Percentiles rank a stretch among this genome's conserved stretches.
Conservation (phyloP, 345 rosid genomes). For the Clarkia xantiana region DNA sequence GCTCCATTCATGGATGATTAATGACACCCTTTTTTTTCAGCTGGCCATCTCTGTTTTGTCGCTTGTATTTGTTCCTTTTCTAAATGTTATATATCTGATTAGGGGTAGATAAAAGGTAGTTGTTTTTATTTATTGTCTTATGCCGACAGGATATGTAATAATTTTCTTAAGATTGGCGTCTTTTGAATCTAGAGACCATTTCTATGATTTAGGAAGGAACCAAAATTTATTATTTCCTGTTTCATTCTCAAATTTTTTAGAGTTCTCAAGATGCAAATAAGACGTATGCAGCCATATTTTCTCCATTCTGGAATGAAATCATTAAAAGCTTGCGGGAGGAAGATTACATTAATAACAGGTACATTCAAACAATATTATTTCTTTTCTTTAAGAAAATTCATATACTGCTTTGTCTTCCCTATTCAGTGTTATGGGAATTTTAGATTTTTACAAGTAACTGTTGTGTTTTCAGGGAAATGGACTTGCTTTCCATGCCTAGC, state of each 20-base stretch:
- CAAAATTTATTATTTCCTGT: conserved; percentile 1
- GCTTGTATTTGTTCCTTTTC: too few relatives aligned
- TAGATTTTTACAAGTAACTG: neutral
- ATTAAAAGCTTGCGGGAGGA: conserved; percentile 93
- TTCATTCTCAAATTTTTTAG: conserved; percentile 17
- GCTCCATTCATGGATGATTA: too few relatives aligned
- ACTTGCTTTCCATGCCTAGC: conserved; percentile 84
- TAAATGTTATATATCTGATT: too few relatives aligned
- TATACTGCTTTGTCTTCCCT: neutral
- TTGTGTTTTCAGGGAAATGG: conserved; percentile 69
- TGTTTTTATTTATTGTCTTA: too few relatives aligned
- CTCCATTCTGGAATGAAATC: conserved; percentile 99
- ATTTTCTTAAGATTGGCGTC: neutral
- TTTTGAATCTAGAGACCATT: too few relatives aligned
- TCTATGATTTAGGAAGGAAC: too few relatives aligned
- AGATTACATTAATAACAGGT: conserved; percentile 91
- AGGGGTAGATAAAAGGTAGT: too few relatives aligned
- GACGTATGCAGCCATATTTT: conserved; percentile 71
- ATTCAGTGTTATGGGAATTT: conserved; percentile 1
- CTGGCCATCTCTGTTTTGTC: too few relatives aligned
- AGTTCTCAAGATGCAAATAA: conserved; percentile 55
- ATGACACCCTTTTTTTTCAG: too few relatives aligned
- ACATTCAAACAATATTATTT: conserved; percentile 8
- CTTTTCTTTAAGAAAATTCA: neutral
- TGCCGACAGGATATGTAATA: too few relatives aligned